phyloP scores from a whole-genome alignment of 148 eudicot genomes.

The Rhododendron kiyosumense region DNA sequence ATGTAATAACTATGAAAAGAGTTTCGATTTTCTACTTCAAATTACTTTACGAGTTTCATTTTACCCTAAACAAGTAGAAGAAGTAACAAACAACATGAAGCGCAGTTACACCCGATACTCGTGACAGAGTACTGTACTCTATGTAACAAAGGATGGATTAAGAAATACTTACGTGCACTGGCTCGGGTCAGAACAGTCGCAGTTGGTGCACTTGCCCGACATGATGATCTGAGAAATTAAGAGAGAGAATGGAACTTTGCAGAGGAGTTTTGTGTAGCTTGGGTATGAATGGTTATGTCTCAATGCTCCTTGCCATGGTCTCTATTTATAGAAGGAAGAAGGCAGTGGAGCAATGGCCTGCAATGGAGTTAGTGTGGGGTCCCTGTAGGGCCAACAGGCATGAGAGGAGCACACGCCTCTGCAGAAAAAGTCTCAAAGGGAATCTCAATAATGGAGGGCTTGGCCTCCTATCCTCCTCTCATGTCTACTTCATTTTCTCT shows the following conservation, averaged over 20 bases:
- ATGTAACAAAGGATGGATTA: background rate
- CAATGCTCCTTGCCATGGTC: background rate
- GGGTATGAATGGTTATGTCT: background rate
- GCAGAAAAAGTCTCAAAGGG: conserved; percentile 8
- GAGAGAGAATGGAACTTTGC: background rate
- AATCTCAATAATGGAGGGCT: conserved; percentile 18
- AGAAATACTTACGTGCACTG: conserved; percentile 41
- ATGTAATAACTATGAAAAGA: background rate
- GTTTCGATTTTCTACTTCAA: background rate
- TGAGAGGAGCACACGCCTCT: conserved; percentile 21
- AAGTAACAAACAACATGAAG: background rate
- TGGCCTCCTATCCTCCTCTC: conserved; percentile 28
- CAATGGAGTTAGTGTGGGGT: background rate
- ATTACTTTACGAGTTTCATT: background rate
- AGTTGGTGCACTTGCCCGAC: conserved; percentile 45
- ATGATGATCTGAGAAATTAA: conserved; percentile 11
- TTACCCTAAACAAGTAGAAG: background rate
- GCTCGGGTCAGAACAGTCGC: conserved; percentile 47
- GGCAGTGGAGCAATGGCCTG: background rate
- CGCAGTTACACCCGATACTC: background rate
- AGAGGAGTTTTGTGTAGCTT: background rate
- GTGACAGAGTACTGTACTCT: background rate
- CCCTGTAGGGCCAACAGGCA: background rate
- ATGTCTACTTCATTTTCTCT: conserved; percentile 23
- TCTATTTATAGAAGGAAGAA: conserved; percentile 31